phyloP scores from a whole-genome alignment of 305 asterid genomes.

The Vinca major region DNA sequence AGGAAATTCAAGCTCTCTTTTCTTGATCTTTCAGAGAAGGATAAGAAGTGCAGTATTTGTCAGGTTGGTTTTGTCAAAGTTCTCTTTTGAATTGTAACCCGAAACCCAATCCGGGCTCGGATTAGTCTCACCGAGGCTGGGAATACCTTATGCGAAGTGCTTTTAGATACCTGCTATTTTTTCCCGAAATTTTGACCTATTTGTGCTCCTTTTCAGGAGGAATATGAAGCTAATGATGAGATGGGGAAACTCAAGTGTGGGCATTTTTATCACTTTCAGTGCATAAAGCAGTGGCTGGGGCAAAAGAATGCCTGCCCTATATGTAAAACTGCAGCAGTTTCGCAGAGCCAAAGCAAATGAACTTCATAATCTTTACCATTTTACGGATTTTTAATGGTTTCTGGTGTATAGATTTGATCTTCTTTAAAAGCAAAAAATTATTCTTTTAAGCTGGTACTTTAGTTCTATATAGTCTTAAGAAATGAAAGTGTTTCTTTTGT shows the following conservation, averaged over 20 bases:
- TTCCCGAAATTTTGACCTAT: background rate
- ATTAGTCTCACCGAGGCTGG: no score
- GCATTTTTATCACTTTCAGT: slow-evolving; percentile 62
- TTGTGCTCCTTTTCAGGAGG: slow-evolving; percentile 46
- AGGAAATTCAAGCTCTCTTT: slow-evolving; percentile 38
- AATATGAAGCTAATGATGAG: slow-evolving; percentile 60
- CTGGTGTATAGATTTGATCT: slow-evolving; percentile 37
- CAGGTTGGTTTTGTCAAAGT: slow-evolving; percentile 42
- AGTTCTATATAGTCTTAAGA: background rate
- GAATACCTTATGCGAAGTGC: no score
- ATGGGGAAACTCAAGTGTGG: slow-evolving; percentile 73
- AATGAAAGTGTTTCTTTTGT: slow-evolving; percentile 4
- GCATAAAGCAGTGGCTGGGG: slow-evolving; percentile 90
- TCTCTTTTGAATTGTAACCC: background rate
- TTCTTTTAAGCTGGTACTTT: slow-evolving; percentile 30
- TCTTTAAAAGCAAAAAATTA: slow-evolving; percentile 22
- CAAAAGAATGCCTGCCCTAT: slow-evolving; percentile 74
- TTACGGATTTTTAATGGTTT: slow-evolving; percentile 18
- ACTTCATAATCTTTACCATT: background rate
- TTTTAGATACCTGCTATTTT: background rate
- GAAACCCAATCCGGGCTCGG: no score
- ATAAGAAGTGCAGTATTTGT: slow-evolving; percentile 75
- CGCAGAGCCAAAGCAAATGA: slow-evolving; percentile 27
- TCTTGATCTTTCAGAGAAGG: slow-evolving; percentile 35
- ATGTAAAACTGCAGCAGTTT: slow-evolving; percentile 60